A percentile compares a stretch with the other conserved stretches of the same genome.
Evolutionary conservation across 2,329 filamentous ascomycete genomes (phyloP).

Genomic region (Sarocladium kiliense): DNA sequence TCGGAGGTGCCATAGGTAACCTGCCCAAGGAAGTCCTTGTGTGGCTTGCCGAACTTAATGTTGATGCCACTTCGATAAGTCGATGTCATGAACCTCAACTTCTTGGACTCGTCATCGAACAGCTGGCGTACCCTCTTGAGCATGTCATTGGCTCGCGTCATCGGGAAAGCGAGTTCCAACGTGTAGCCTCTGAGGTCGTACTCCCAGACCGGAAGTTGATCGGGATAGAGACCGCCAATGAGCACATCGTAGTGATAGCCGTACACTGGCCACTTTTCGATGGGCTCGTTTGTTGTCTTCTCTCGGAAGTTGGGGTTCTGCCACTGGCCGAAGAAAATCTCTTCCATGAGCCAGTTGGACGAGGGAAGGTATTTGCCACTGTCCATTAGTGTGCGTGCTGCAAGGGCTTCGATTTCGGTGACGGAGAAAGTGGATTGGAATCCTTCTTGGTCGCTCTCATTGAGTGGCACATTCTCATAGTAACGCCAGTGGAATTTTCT

Average conservation of each 20-base stretch:
- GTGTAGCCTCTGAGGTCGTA: constrained; percentile 41
- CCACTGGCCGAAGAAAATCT: constrained; percentile 44
- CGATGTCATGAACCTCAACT: constrained; percentile 40
- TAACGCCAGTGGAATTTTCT: constrained; percentile 48
- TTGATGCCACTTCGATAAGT: constrained; percentile 49
- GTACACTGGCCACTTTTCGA: constrained; percentile 43
- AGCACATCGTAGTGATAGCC: constrained; percentile 50
- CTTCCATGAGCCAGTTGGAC: constrained; percentile 44
- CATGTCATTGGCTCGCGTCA: constrained; percentile 44
- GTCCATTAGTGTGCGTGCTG: constrained; percentile 37
- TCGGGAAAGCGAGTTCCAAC: constrained; percentile 45
- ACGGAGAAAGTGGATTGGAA: constrained; percentile 49
- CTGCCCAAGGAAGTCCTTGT: constrained; percentile 45
- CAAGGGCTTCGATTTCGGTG: constrained; percentile 34
- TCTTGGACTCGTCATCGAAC: constrained; percentile 40
- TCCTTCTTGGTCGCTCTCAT: constrained; percentile 36
- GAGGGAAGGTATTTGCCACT: constrained; percentile 39
- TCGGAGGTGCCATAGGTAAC: constrained; percentile 42
- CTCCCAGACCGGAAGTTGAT: constrained; percentile 45
- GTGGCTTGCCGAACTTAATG: constrained; percentile 45
- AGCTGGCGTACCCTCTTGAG: constrained; percentile 41
- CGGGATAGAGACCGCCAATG: constrained; percentile 45
- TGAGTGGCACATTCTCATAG: constrained; percentile 40
- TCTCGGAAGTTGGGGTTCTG: constrained; percentile 47
- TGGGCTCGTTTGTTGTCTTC: constrained; percentile 38